Evolutionary conservation across 2,329 filamentous ascomycete species (phyloP), one percentile per base, ranked within the genome.

Genomic region (Microcyclosporella mali): DNA sequence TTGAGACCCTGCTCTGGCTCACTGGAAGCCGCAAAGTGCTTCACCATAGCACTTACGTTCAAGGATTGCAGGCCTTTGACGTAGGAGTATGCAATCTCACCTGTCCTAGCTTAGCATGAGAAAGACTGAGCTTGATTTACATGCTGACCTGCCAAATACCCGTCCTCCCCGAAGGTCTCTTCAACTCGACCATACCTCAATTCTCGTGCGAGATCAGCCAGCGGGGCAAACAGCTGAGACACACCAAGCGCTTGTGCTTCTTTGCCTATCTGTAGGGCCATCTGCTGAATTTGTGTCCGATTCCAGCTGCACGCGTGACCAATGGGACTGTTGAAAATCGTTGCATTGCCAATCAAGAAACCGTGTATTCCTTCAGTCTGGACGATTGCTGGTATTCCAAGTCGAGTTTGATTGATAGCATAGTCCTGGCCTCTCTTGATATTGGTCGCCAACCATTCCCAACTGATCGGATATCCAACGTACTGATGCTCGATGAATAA

Each of bases 261-360:
- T 36, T 76, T 71, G 4, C 74, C 82, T 51, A 86, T 85, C 14
- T 75, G 72, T 3, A 68, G 66, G 6, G 71, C 83, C 82, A 87
- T 86, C 51, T 83, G 74, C 51, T 79, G 65, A 3, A 86, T 67
- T 11, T 86, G 64, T 31, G 72, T 70, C 0, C 75, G 74, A 57
- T 88, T 84, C 68, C 81, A 88, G 0, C 82, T 82, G 56, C 81
- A 85, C 12, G 78, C 83, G 40, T 84, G 77, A 6, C 70, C 83
- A 52, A 88, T 86, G 0, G 84, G 84, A 1, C 81, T 85, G 64
- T 87, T 88, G 69, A 87, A 88, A 46, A 88, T 84, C 1, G 84
- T 88, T 2, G 82, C 83, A 59, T 87, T 87, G 8, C 76, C 75
- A 33, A 82, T 75, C 25, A 86, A 68, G 51, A 87, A 80, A 1